These are phyloP conservation scores for Penicillium dipodomyicola DNA, from an alignment of 495 filamentous ascomycete genomes.

Conservation along the genomic window DNA sequence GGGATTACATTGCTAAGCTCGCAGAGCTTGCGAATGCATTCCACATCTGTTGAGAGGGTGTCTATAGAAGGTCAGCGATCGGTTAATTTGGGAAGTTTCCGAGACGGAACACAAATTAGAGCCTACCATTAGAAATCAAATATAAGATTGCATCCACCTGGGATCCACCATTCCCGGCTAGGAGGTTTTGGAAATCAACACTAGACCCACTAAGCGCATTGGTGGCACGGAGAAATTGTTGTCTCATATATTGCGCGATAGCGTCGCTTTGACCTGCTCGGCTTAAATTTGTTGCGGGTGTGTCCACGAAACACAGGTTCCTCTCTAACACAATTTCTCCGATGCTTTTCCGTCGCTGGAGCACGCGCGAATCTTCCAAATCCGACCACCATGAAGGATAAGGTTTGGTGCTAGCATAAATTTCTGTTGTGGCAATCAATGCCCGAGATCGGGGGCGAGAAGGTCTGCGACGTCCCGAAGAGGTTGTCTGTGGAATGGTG, in stretches of 20 bases:
- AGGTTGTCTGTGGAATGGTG: conserved; percentile 49
- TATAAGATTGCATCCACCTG: conserved; percentile 91
- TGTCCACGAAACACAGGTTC: conserved; percentile 95
- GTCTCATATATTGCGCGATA: conserved; percentile 72
- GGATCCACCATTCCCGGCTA: conserved; percentile 82
- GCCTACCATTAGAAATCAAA: conserved; percentile 64
- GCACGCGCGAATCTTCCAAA: conserved; percentile 66
- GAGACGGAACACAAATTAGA: conserved; percentile 17
- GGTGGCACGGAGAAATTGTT: conserved; percentile 64
- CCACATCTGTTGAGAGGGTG: conserved; percentile 69
- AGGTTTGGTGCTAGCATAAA: conserved; percentile 88
- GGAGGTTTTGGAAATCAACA: conserved; percentile 71
- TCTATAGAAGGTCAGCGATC: conserved; percentile 40
- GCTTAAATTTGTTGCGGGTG: conserved; percentile 68
- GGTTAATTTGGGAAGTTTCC: not conserved
- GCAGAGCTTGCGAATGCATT: conserved; percentile 71
- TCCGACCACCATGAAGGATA: conserved; percentile 97
- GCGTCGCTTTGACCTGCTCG: conserved; percentile 65
- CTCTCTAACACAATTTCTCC: conserved; percentile 83
- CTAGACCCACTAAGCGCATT: conserved; percentile 59
- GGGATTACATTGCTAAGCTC: conserved; percentile 86
- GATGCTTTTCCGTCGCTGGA: conserved; percentile 72
- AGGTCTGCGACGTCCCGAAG: conserved; percentile 26
- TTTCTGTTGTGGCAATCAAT: conserved; percentile 61
- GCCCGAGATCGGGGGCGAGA: conserved; percentile 36